These are phyloP conservation scores for Saturnispora saitoi DNA, from an alignment of 805 yeast species.

Conservation along the genomic window DNA sequence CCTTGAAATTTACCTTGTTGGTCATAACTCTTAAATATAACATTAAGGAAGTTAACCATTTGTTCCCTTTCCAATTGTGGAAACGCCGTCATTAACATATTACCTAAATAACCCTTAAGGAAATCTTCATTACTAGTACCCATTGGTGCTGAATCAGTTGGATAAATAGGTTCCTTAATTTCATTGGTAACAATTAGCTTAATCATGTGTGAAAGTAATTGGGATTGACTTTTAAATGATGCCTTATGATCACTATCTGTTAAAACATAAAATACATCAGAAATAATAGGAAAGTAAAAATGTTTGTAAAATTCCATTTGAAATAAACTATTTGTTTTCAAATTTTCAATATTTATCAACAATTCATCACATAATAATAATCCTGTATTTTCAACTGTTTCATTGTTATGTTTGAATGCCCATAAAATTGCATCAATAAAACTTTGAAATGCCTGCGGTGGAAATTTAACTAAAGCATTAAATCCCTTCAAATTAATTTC, in stretches of 20 bases:
- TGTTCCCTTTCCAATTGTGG: constrained; percentile 83
- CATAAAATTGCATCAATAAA: constrained; percentile 91
- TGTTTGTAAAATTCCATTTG: constrained; percentile 81
- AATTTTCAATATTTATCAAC: constrained; percentile 71
- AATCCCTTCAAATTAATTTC: constrained; percentile 82
- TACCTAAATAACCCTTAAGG: constrained; percentile 72
- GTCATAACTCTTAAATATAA: constrained; percentile 62
- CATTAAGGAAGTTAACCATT: constrained; percentile 70
- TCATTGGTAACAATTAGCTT: constrained; percentile 71
- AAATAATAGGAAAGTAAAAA: constrained; percentile 79
- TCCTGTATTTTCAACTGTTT: constrained; percentile 94
- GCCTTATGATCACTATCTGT: constrained; percentile 98
- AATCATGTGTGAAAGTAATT: constrained; percentile 73
- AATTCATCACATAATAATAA: constrained; percentile 76
- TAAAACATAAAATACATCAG: constrained; percentile 86
- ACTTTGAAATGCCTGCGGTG: constrained; percentile 85
- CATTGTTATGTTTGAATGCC: constrained; percentile 96
- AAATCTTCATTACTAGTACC: constrained; percentile 79
- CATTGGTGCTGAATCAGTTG: constrained; percentile 69
- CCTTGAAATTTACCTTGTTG: constrained; percentile 73
- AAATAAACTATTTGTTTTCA: constrained; percentile 53
- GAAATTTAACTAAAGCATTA: constrained; percentile 76
- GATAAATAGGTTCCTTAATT: constrained; percentile 70
- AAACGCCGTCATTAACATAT: constrained; percentile 81
- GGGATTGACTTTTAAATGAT: constrained; percentile 84